Base-by-base conservation (phyloP, 1,284 basidiomycete genomes). In the Sanguinoderma infundibulare region DNA sequence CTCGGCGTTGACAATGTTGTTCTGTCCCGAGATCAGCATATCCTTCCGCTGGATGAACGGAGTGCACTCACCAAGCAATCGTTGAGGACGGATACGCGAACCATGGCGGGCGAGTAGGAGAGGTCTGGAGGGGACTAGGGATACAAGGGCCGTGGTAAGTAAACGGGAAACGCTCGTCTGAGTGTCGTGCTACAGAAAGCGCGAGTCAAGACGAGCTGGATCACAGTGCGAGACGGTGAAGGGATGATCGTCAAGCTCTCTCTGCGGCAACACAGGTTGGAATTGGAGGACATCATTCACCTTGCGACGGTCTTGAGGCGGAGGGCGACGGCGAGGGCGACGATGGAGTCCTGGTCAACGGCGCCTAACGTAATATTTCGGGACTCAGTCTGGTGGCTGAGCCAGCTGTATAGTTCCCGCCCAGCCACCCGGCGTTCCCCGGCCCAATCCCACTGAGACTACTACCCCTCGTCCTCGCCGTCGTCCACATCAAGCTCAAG, bases 1-100 rank as follows among this genome's bases (percentile, higher is more conserved):
- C 85, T 98, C 96, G 74, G 96, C 96, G 73, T 98, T 98, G 89
- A 96, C 93, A 71, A 98, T 97, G 87, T 94, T 96, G 88, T 97
- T 97, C 84, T 90, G 61, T 17, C 53, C 47, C 15, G 28, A 22
- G 26, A 35, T 55, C 40, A 63, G 61, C 39, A 47, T n/a, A 28
- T 30, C 35, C 20, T 26, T 17, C 30, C 6, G 1, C 15, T 20
- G 9, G 3, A 26, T 12, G 26, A 6, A 35, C 20, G 28, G 32
- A 22, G 24, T 20, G 1, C 32, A 79, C 85, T 72, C 73, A 86
- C 86, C 63, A 93, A 81, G 83, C 91, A 92, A 81, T 95, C 93
- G 75, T 94, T 94, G 87, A 94, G 81, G 72, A 94, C 92, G 69
- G 92, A 94, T 55, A 93, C 83, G 81, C 92, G 91, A 74, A 94